Conservation (phyloP, 148 eudicot species). For the Fallopia convolvulus region DNA sequence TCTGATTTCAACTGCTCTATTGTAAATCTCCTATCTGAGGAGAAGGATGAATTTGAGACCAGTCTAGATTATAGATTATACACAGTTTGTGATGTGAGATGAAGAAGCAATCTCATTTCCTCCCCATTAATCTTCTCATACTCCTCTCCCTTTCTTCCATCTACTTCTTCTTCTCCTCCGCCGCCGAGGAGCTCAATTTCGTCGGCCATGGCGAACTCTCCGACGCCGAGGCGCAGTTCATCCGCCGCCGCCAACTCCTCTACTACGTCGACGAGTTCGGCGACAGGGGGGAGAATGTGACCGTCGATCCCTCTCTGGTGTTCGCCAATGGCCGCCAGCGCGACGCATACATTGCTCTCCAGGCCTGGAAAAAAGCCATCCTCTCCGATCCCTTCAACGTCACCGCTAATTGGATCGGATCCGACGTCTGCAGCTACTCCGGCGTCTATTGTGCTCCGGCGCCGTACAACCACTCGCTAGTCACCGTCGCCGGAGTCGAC, state of each 20-base stretch:
- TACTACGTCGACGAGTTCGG: conserved; percentile 65
- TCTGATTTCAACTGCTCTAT: not conserved
- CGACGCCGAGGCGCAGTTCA: conserved; percentile 39
- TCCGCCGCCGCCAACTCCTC: conserved; percentile 52
- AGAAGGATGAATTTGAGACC: no score
- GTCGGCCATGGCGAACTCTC: conserved; percentile 24
- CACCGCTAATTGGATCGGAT: conserved; percentile 68
- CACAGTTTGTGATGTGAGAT: conserved; percentile 19
- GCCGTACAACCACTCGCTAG: conserved; percentile 21
- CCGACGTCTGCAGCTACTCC: conserved; percentile 57
- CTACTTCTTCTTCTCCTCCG: not conserved
- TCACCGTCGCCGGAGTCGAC: conserved; percentile 66
- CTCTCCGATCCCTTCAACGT: conserved; percentile 68
- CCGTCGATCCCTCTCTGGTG: conserved; percentile 34
- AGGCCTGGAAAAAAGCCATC: conserved; percentile 75
- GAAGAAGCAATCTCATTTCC: conserved; percentile 25
- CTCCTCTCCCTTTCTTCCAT: not conserved
- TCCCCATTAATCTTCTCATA: conserved; percentile 1
- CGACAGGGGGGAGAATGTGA: conserved; percentile 57
- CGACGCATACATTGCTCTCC: conserved; percentile 81
- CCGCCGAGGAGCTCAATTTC: conserved; percentile 9
- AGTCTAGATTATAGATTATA: no score
- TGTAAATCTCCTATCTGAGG: not conserved
- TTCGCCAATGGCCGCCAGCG: conserved; percentile 48
- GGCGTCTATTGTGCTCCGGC: conserved; percentile 77